Evolutionary conservation across 192 early-diverging fungal genomes (phyloP), one percentile per base, ranked within the genome.

Genomic region (Dissophora ornata): DNA sequence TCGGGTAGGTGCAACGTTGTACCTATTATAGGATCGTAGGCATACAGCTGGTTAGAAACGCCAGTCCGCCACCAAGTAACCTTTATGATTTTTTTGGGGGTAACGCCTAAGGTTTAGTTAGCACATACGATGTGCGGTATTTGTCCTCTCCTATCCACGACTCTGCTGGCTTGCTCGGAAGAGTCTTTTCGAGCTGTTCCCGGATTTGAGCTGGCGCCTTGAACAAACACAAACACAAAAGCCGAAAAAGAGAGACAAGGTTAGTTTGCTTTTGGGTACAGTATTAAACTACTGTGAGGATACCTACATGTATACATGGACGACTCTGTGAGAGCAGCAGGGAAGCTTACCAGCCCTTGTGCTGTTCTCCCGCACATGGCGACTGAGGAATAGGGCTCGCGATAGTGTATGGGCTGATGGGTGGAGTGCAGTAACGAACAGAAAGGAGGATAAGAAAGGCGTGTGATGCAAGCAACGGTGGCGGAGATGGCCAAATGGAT

Each of bases 1-100:
- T 26, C 77, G 60, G 2, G 80, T 80, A 4, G 85, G 85, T 1
- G 80, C 71, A 8, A 87, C 83, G 40, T 87, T 87, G 32, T 85
- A 83, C 32, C 80, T 83, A 26, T 52, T 12, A 24, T 12, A 12
- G 9, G 11, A 21, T 34, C 21, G 38, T n/a, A 56, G n/a, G 46
- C 38, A 28, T 54, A 67, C 42, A 61, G 28, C 8, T 62, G 33
- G 4, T 51, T 19, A 38, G 36, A n/a, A n/a, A n/a, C n/a, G n/a
- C n/a, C 13, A 38, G 36, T 9, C 69, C 42, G 54, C 12, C 25
- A 24, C 6, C 0, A 45, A 45, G 18, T 16, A n/a, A 12, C 4
- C 12, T 45, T 45, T 45, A 6, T 10, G 12, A 5, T 45, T n/a
- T 45, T 45, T 45, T n/a, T 45, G 4, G 4, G n/a, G n/a, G n/a